A percentile compares a stretch with the other conserved stretches of the same genome.
These are phyloP conservation scores for Barbatosphaeria neglecta DNA, from an alignment of 495 filamentous ascomycete species.

Conservation along the genomic window DNA sequence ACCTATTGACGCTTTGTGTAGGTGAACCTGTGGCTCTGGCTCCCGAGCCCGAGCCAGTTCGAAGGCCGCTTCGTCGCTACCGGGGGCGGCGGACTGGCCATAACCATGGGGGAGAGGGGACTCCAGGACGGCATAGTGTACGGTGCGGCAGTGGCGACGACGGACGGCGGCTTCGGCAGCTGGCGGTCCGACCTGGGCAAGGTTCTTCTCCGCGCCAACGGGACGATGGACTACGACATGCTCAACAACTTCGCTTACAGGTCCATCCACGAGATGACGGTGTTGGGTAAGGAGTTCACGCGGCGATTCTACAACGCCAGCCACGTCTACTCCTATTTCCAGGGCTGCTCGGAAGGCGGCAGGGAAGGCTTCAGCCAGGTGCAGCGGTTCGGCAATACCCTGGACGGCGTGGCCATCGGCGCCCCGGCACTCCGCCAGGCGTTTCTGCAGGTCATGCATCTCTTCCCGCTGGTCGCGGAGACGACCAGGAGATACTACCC, in stretches of 20 bases:
- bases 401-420: conserved; percentile 38
- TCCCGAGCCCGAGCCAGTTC: conserved; percentile 28
- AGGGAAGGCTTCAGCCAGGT: conserved; percentile 42
- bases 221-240: conserved; percentile 30
- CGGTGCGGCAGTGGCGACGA: conserved; percentile 31
- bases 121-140: conserved; percentile 30
- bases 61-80: conserved; percentile 32
- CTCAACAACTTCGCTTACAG: conserved; percentile 36
- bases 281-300: conserved; percentile 19
- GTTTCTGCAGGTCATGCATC: conserved; percentile 39
- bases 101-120: conserved; percentile 26
- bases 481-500: conserved; percentile 38
- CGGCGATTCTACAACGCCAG: conserved; percentile 24
- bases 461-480: conserved; percentile 32
- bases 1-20: too few relatives aligned
- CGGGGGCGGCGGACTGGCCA: conserved; percentile 33
- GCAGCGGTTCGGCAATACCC: conserved; percentile 38
- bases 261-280: conserved; percentile 15
- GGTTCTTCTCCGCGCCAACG: conserved; percentile 27
- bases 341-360: conserved; percentile 43
- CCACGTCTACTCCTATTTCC: conserved; percentile 41
- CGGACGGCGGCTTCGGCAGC: conserved; percentile 37
- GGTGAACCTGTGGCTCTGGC: conserved; percentile 24
- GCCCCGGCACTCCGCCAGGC: conserved; percentile 42
- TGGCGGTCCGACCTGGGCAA: conserved; percentile 22